Percentiles rank a stretch among this genome's conserved stretches.
Conservation (phyloP, 345 rosid species). For the Euclidium syriacum region DNA sequence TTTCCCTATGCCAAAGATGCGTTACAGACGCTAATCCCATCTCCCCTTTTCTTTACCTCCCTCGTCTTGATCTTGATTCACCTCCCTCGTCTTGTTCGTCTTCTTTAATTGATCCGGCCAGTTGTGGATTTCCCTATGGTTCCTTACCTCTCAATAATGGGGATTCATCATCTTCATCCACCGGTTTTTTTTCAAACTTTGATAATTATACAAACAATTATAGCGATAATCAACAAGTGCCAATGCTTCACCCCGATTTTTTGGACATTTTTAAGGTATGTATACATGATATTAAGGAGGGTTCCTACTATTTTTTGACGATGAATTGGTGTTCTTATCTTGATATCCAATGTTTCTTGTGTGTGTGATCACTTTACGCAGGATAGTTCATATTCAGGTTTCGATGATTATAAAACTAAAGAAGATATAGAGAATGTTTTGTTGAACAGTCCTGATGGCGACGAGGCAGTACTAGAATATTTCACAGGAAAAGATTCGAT, state of each 20-base stretch:
- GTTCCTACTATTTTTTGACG: not conserved
- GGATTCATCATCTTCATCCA: not conserved
- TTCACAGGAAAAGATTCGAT: not conserved
- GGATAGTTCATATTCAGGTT: slow-evolving; percentile 13
- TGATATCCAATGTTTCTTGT: not conserved
- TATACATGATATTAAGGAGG: not conserved
- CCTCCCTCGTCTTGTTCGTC: slow-evolving; percentile 1
- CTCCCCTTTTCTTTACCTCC: not conserved
- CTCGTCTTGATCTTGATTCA: slow-evolving; percentile 2
- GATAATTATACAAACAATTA: slow-evolving; percentile 3
- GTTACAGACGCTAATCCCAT: not conserved
- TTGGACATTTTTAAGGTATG: slow-evolving; percentile 8
- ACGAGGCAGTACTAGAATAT: not conserved
- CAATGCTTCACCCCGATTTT: not conserved
- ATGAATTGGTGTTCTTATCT: not conserved
- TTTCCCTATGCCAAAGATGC: slow-evolving; percentile 7
- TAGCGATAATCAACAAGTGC: slow-evolving; percentile 2
- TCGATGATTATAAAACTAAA: not conserved
- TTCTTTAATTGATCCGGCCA: not conserved
- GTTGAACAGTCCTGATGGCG: not conserved
- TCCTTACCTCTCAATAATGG: not conserved
- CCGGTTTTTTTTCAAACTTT: not conserved
- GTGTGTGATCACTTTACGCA: not conserved
- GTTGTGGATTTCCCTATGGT: not conserved
- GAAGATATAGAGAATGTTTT: slow-evolving; percentile 11